phyloP scores from a whole-genome alignment of 169 alveolate genomes.

The Plasmodium chabaudi region DNA sequence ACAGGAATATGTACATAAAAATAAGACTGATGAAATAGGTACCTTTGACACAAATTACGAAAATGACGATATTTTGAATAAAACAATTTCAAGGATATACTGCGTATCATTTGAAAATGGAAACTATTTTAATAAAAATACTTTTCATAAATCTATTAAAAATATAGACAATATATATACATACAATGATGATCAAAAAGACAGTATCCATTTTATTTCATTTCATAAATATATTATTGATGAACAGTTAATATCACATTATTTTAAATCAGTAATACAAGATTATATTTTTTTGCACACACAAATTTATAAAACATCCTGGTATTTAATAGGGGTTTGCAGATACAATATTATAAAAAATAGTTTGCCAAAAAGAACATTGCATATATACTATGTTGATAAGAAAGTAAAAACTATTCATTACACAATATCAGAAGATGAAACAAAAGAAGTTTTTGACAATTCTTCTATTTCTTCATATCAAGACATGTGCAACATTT shows the following conservation, averaged over 20 bases:
- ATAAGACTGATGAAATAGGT: not conserved
- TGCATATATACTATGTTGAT: slow-evolving; percentile 56
- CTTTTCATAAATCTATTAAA: slow-evolving; percentile 32
- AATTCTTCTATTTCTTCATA: slow-evolving; percentile 46
- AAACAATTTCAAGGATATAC: slow-evolving; percentile 45
- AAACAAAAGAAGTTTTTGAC: slow-evolving; percentile 26
- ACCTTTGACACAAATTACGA: slow-evolving; percentile 1
- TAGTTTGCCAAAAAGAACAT: slow-evolving; percentile 13
- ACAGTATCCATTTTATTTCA: slow-evolving; percentile 16
- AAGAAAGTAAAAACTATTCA: slow-evolving; percentile 32
- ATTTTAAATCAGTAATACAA: slow-evolving; percentile 30
- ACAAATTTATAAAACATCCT: slow-evolving; percentile 52
- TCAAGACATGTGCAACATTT: slow-evolving; percentile 74
- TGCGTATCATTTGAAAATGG: slow-evolving; percentile 53
- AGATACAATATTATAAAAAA: slow-evolving; percentile 51
- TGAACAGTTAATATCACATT: slow-evolving; percentile 22
- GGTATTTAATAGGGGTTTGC: slow-evolving; percentile 61
- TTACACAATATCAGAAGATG: slow-evolving; percentile 43
- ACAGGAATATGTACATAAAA: not conserved
- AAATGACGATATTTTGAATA: slow-evolving; percentile 27
- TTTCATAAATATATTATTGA: slow-evolving; percentile 62
- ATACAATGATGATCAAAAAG: slow-evolving; percentile 21
- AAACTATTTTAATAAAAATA: slow-evolving; percentile 3
- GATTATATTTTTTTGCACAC: slow-evolving; percentile 58
- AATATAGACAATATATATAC: slow-evolving; percentile 14